Base-by-base conservation (phyloP, 2,329 filamentous ascomycete genomes). In the Waltergamsia citrina region DNA sequence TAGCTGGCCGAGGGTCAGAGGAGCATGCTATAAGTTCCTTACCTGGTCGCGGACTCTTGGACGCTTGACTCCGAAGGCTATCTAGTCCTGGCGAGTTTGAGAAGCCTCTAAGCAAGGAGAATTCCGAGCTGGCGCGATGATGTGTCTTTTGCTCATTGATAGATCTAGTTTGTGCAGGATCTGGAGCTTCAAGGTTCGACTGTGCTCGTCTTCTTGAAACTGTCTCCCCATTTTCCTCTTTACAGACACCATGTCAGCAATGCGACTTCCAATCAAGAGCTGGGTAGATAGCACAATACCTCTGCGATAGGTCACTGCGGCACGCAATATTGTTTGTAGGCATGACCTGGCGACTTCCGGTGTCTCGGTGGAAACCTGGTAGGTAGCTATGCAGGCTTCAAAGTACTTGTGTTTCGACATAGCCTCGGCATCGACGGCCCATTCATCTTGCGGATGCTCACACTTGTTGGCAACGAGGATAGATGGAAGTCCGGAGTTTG, bases 381-480 rank as follows among this genome's bases (percentile, higher is more conserved):
- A 81, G 35, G 81, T 76, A 41, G 77, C 74, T 41, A 90, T 70
- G 45, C 76, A 81, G 12, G 81, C 70, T 39, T 81, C 71, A 45
- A 82, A 84, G 43, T 73, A 65, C 32, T 71, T 60, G 48, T 84
- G 78, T 37, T 56, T 58, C 30, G 71, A 63, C 28, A 92, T 69
- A 36, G 63, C 71, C 19, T 76, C 67, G 11, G 81, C 73, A 49
- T 90, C 78, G 36, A 93, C 68, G 51, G 85, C 73, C 49, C 82
- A 78, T 38, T 76, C 65, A 38, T 74, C 70, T 41, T 80, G 74
- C 31, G 81, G 78, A 33, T 78, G 74, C 55, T 95, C 90, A 63
- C 85, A 94, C 67, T 95, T 95, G 56, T 81, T 90, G 36, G 86
- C 85, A 33, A 93, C 84, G 27, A 95, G 71, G 41, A 90, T 71